Conservation (phyloP, 306 rosid genomes). For the Cicer yamashitae region DNA sequence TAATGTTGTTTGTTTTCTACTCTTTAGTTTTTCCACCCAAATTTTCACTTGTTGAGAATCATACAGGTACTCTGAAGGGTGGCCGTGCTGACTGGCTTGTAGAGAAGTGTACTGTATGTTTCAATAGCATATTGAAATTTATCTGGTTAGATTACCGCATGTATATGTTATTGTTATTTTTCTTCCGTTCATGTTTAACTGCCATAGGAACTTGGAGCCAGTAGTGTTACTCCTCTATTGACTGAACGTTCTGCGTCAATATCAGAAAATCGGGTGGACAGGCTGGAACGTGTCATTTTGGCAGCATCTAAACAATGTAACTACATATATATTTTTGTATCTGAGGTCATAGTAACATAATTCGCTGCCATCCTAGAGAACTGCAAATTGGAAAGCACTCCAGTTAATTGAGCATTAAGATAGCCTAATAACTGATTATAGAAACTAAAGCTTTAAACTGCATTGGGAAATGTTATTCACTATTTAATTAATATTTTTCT, state of each 20-base stretch:
- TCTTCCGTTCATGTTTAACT: constrained; percentile 40
- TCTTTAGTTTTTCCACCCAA: neutral
- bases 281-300: constrained; percentile 81
- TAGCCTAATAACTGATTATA: no score
- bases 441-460: no score
- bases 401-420: no score
- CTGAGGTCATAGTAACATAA: neutral
- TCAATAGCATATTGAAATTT: constrained; percentile 28
- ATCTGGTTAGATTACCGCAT: constrained; percentile 33
- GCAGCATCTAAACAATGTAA: constrained; percentile 96
- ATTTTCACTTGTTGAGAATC: constrained; percentile 40
- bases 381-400: no score
- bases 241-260: constrained; percentile 85
- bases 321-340: constrained; percentile 13
- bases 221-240: constrained; percentile 83
- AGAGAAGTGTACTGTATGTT: constrained; percentile 90
- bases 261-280: constrained; percentile 75
- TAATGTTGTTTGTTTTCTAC: constrained; percentile 33
- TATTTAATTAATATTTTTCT: no score
- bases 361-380: no score
- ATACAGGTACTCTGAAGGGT: constrained; percentile 82
- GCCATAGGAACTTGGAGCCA: constrained; percentile 90
- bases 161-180: constrained; percentile 5
- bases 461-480: no score
- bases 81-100: constrained; percentile 97